Evolutionary conservation across 2,329 filamentous ascomycete species (phyloP).

Genomic region (Penicillium sp.): DNA sequence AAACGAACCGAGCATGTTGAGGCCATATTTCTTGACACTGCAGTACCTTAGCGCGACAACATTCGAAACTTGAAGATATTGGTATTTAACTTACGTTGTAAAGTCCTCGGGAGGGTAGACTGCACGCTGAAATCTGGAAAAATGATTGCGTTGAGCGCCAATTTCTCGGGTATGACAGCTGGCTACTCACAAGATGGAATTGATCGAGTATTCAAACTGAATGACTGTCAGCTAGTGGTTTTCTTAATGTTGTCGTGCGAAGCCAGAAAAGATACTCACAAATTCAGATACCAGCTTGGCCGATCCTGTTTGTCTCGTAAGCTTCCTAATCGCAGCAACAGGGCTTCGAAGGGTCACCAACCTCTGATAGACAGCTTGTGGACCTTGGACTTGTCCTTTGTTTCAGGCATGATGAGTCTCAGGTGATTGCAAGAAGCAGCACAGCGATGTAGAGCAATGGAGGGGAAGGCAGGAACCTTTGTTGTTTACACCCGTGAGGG

Average conservation of each 20-base stretch:
- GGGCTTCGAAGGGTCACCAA: constrained; percentile 17
- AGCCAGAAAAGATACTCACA: constrained; percentile 58
- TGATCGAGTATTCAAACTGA: constrained; percentile 93
- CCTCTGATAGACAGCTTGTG: constrained; percentile 79
- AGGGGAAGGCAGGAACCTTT: constrained; percentile 28
- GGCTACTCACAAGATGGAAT: constrained; percentile 79
- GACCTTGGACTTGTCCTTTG: constrained; percentile 77
- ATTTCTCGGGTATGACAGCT: background rate
- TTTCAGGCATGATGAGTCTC: constrained; percentile 45
- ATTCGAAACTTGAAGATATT: background rate
- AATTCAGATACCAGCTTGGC: constrained; percentile 94
- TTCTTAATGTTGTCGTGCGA: background rate
- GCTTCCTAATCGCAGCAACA: constrained; percentile 15
- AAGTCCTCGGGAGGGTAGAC: constrained; percentile 95
- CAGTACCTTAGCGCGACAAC: constrained; percentile 9
- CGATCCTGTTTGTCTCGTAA: constrained; percentile 56
- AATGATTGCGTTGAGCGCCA: constrained; percentile 26
- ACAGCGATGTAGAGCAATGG: constrained; percentile 7
- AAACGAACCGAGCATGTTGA: constrained; percentile 83
- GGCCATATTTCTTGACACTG: constrained; percentile 95
- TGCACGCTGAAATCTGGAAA: constrained; percentile 74
- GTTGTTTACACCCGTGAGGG: constrained; percentile 46
- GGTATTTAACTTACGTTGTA: constrained; percentile 66
- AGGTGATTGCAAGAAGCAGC: background rate
- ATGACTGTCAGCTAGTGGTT: constrained; percentile 37